phyloP scores from a whole-genome alignment of 129 eudicot species.

The Pseudognaphalium luteoalbum region DNA sequence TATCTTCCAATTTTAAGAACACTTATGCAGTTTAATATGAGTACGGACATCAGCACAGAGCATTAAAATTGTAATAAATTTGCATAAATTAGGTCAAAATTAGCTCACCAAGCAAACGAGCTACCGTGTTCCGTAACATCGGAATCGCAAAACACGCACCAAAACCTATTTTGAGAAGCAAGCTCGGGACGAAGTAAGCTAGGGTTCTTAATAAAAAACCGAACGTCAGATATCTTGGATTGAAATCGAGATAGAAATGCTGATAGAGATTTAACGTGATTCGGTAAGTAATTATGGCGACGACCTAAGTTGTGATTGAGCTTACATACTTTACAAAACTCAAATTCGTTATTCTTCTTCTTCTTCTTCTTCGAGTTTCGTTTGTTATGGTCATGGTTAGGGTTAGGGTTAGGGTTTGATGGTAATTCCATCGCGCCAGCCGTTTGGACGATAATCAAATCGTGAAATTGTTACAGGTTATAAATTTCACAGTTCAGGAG shows the following conservation, averaged over 20 bases:
- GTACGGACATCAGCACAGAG: too few species aligned
- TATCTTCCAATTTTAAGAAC: background rate
- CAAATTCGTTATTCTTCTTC: constrained; percentile 47
- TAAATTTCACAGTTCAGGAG: background rate
- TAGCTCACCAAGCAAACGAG: constrained; percentile 57
- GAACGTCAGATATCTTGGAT: constrained; percentile 60
- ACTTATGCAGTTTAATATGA: too few species aligned
- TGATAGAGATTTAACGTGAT: constrained; percentile 67
- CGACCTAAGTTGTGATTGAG: constrained; percentile 86
- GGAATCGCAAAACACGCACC: constrained; percentile 87
- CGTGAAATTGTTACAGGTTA: background rate
- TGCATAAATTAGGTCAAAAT: background rate
- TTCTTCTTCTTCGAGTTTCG: constrained; percentile 29
- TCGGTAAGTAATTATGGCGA: constrained; percentile 74
- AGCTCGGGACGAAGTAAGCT: constrained; percentile 48
- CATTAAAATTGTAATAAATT: background rate
- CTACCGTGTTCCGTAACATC: constrained; percentile 53
- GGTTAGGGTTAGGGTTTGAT: constrained; percentile 35
- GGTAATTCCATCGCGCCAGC: constrained; percentile 21
- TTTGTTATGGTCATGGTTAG: constrained; percentile 21
- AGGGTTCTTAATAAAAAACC: constrained; percentile 67
- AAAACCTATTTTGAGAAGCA: constrained; percentile 59
- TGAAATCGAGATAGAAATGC: constrained; percentile 64
- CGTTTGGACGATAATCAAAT: background rate
- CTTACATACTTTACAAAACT: constrained; percentile 76